Evolutionary conservation across 345 rosid genomes (phyloP), one percentile per base, ranked within the genome.

Genomic region (Brassica rapa): DNA sequence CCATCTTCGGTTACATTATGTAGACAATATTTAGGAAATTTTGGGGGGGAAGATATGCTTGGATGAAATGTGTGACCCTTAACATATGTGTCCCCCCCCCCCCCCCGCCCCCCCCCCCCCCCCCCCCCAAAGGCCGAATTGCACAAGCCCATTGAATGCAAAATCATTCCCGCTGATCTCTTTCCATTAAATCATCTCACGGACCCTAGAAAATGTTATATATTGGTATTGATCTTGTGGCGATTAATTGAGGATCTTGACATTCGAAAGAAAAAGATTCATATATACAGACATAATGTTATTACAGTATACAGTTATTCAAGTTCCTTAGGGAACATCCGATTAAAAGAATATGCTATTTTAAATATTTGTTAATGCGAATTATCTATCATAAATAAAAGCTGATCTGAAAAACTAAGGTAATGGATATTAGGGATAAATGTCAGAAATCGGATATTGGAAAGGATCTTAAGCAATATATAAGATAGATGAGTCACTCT

Each of bases 371-470:
- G 53, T 63, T 8, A 63, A 32, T 63, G 24, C 14, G 24, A 32
- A 32, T 15, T 24, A 32, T 62, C 41, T 23, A 30, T 63, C 43
- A 66, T 56, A 10, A 32, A 46, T 8, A 53, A 71, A 77, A 77
- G 76, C 49, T 71, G 71, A 66, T 71, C 72, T 77, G 27, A 8
- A 57, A 57, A 65, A 77, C 33, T 15, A 62, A 11, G 68, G 59
- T 46, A 43, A 19, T 19, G 21, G 21, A 19, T 19, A 19, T 19
- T 19, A 19, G 21, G 32, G 21, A 19, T 19, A 19, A 19, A 19
- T 19, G 21, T 19, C 21, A 19, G 21, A 19, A 0, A 19, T 19
- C 21, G 21, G 21, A 19, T 19, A 19, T 19, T 19, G 21, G 21
- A 19, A 19, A 19, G 21, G 21, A 19, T 19, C 21, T 19, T 19